These are phyloP conservation scores for Kwoniella shivajii DNA, from an alignment of 1,284 basidiomycete genomes.

Conservation along the genomic window DNA sequence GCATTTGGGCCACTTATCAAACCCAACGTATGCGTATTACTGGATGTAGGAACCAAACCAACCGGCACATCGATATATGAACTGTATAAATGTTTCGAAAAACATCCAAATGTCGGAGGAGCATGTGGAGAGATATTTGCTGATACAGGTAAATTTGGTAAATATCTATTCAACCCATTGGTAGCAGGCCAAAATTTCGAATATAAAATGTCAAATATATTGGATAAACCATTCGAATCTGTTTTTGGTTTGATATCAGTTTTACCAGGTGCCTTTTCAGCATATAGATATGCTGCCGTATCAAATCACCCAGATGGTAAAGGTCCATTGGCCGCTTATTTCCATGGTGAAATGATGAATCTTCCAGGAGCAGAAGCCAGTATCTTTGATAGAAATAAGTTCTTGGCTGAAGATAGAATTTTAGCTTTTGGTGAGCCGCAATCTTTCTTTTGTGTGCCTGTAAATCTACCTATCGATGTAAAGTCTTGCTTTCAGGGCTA, in stretches of 20 bases:
- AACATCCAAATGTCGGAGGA: conserved; percentile 84
- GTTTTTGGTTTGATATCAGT: conserved; percentile 92
- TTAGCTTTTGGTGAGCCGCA: conserved; percentile 46
- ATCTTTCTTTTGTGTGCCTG: neutral
- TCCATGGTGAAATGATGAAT: conserved; percentile 86
- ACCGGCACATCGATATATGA: conserved; percentile 93
- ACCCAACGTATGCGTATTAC: conserved; percentile 79
- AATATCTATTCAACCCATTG: conserved; percentile 79
- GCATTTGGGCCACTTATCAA: conserved; percentile 86
- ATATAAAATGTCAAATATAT: conserved; percentile 78
- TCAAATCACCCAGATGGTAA: conserved; percentile 77
- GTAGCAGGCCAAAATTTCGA: conserved; percentile 91
- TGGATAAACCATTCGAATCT: conserved; percentile 89
- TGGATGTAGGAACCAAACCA: conserved; percentile 93
- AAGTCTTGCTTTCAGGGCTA: too few species aligned
- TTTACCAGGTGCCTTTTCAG: conserved; percentile 82
- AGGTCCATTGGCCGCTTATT: conserved; percentile 86
- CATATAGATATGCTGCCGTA: conserved; percentile 84
- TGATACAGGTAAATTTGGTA: conserved; percentile 73
- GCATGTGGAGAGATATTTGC: conserved; percentile 94
- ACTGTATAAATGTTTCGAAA: conserved; percentile 72
- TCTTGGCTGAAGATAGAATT: conserved; percentile 66
- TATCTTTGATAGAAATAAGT: conserved; percentile 76
- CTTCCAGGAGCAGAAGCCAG: conserved; percentile 47
- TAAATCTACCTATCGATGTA: neutral